These are phyloP conservation scores for Scheffersomyces coipomensis DNA, from an alignment of 805 yeast genomes.

Conservation along the genomic window DNA sequence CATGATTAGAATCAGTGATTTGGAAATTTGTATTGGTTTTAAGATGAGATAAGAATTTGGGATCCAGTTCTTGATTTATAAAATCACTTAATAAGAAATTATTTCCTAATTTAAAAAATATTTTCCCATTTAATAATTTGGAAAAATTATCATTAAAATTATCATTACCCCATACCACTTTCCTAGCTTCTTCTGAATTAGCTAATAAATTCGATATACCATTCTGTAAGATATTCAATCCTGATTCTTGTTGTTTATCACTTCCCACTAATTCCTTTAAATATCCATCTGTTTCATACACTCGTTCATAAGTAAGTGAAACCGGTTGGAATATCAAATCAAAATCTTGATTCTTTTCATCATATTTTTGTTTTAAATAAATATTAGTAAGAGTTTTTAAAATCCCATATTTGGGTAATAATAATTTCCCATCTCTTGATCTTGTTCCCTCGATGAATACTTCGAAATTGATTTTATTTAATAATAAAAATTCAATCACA, in stretches of 20 bases:
- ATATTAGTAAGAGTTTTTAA: constrained; percentile 51
- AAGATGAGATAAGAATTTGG: neutral
- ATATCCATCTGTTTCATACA: constrained; percentile 55
- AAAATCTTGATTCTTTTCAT: constrained; percentile 17
- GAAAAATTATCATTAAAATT: constrained; percentile 29
- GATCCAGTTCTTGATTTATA: constrained; percentile 13
- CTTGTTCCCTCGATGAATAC: constrained; percentile 68
- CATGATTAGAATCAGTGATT: constrained; percentile 10
- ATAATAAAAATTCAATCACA: constrained; percentile 47
- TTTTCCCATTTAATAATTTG: constrained; percentile 31
- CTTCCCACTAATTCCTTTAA: constrained; percentile 55
- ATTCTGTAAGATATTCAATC: constrained; percentile 33
- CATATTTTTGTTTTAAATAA: constrained; percentile 35
- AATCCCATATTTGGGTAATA: constrained; percentile 62
- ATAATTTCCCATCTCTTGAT: constrained; percentile 62
- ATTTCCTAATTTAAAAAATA: constrained; percentile 34
- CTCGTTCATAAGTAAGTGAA: constrained; percentile 58
- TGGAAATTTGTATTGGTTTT: constrained; percentile 2
- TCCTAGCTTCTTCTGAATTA: constrained; percentile 2
- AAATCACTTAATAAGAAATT: constrained; percentile 27
- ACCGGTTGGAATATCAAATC: constrained; percentile 49
- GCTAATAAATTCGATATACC: constrained; percentile 32
- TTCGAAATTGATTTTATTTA: constrained; percentile 51
- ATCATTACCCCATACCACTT: constrained; percentile 10
- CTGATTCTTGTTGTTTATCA: constrained; percentile 55